Percentiles rank a stretch among this genome's conserved stretches.
Evolutionary conservation across 768 basidiomycete species (phyloP).

Genomic region (Pleurotus platypus): DNA sequence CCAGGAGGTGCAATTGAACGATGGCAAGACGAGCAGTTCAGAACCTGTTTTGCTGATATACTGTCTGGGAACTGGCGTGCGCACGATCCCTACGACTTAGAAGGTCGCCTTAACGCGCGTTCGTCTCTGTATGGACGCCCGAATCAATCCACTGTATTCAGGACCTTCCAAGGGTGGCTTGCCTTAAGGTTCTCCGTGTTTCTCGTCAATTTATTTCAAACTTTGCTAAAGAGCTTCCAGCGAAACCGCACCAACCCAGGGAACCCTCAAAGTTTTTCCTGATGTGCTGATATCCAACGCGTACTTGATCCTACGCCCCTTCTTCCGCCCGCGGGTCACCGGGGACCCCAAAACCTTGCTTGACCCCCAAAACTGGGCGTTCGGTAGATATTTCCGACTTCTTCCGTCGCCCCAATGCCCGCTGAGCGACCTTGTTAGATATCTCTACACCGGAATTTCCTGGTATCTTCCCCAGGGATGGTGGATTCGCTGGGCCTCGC

Average conservation of each 20-base stretch:
- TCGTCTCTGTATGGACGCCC: constrained; percentile 48
- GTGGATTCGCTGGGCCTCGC: constrained; percentile 26
- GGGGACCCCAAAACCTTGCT: constrained; percentile 29
- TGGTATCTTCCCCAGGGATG: constrained; percentile 25
- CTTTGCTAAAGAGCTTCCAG: constrained; percentile 17
- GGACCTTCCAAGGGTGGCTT: constrained; percentile 61
- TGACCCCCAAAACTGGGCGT: constrained; percentile 38
- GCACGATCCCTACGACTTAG: constrained; percentile 55
- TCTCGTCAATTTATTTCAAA: constrained; percentile 19
- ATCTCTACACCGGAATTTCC: constrained; percentile 39
- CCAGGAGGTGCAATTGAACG: constrained; percentile 43
- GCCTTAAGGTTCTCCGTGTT: constrained; percentile 40
- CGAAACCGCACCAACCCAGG: constrained; percentile 52
- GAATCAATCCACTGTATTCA: constrained; percentile 33
- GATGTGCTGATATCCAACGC: constrained; percentile 53
- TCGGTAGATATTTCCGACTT: constrained; percentile 19
- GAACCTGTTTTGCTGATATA: constrained; percentile 47
- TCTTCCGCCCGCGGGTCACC: constrained; percentile 48
- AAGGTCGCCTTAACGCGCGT: constrained; percentile 44
- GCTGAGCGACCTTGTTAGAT: constrained; percentile 19
- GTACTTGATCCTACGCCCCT: constrained; percentile 61
- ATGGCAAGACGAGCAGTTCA: constrained; percentile 49
- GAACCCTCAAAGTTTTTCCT: constrained; percentile 57
- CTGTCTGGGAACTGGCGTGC: constrained; percentile 46
- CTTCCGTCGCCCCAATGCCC: not conserved